Evolutionary conservation across 139 green algal species (phyloP), one percentile per base, ranked within the genome.

Genomic region (Edaphochlamys debaryana): DNA sequence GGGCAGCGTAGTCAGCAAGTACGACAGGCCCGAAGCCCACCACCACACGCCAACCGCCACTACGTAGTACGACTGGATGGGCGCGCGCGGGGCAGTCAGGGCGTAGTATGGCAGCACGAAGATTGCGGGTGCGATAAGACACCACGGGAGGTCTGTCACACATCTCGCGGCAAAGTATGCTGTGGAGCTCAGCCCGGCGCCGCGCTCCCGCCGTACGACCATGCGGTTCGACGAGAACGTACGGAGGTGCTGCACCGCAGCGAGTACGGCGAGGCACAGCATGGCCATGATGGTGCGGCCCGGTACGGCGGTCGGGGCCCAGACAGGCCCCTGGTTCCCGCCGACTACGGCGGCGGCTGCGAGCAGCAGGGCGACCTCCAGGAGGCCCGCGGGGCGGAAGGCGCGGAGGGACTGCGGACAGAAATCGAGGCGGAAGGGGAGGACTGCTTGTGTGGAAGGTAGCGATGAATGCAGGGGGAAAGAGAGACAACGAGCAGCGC

Each of bases 81-180:
- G 40, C 54, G 83, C 75, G 3, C 63, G 69, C 54, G 87, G 84
- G 42, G 87, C 67, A 0, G 79, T 89, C 27, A 89, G 84, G 74
- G 84, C 78, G 50, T 89, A 91, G 84, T 91, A 91, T 30, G 69
- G 68, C 45, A 54, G 50, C 7, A 79, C 20, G 42, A 84, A 86
- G 3, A 86, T 23, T 0, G 84, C 79, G 0, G 87, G 87, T 6
- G 84, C 75, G 6, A 58, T 32, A 1, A 91, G 9, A 19, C 88
- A 48, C 84, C 87, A 91, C 20, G 56, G 52, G 4, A 89, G 13
- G 74, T 91, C 87, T 0, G 86, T 81, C 1, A 87, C 3, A 54
- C 80, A 86, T 1, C 74, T 60, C 9, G 82, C 74, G 25, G 79
- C 9, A 68, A 87, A 87, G 63, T 71, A 86, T 62, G 87, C 87